These are phyloP conservation scores for Nemania diffusa DNA, from an alignment of 2,329 filamentous ascomycete genomes.

Conservation along the genomic window DNA sequence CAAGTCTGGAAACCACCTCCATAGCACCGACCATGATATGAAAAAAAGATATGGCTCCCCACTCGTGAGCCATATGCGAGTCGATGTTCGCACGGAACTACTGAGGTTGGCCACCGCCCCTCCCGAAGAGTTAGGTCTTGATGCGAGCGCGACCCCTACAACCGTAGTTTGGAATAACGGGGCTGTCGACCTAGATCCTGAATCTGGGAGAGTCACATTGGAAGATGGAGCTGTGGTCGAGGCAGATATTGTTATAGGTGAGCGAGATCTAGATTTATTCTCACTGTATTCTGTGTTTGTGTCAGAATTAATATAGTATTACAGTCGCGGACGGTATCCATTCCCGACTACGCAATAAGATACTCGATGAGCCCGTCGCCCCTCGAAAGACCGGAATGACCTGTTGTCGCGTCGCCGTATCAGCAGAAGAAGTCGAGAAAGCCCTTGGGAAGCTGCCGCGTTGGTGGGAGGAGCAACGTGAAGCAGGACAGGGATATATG, in stretches of 20 bases:
- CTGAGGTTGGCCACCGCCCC: slow-evolving; percentile 40
- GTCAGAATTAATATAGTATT: not conserved
- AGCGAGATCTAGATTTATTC: not conserved
- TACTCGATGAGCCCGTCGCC: slow-evolving; percentile 33
- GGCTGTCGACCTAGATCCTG: slow-evolving; percentile 37
- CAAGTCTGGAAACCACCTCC: slow-evolving; percentile 34
- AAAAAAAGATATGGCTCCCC: slow-evolving; percentile 38
- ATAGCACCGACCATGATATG: slow-evolving; percentile 35
- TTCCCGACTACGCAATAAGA: slow-evolving; percentile 38
- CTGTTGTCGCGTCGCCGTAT: slow-evolving; percentile 41
- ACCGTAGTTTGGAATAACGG: slow-evolving; percentile 37
- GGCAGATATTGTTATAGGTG: slow-evolving; percentile 41
- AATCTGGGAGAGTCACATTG: slow-evolving; percentile 39
- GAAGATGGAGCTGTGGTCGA: slow-evolving; percentile 39
- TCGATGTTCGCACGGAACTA: slow-evolving; percentile 41
- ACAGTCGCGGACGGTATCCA: slow-evolving; percentile 44
- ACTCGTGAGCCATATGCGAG: slow-evolving; percentile 38
- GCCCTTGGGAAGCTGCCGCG: slow-evolving; percentile 38
- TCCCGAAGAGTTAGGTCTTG: slow-evolving; percentile 39
- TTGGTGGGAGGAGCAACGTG: slow-evolving; percentile 38
- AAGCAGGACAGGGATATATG: slow-evolving; percentile 27
- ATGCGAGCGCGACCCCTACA: slow-evolving; percentile 32
- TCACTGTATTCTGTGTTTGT: not conserved
- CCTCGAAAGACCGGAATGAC: slow-evolving; percentile 40
- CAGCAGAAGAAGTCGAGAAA: slow-evolving; percentile 35